Percentiles rank a stretch among this genome's conserved stretches.
Evolutionary conservation across 768 basidiomycete genomes (phyloP).

Genomic region (Kwoniella mangroviensis): DNA sequence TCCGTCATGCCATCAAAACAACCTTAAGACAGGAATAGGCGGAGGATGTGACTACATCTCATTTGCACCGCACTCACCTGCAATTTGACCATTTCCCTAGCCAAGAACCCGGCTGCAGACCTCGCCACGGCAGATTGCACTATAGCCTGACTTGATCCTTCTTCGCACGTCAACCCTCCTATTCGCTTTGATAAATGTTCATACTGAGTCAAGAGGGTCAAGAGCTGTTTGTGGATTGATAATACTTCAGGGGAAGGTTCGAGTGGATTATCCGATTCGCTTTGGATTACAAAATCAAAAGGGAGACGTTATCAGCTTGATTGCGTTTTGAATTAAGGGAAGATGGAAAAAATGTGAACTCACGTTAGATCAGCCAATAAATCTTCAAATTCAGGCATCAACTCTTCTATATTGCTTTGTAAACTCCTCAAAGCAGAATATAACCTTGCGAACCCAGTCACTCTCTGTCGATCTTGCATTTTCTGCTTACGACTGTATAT

Average conservation of each 20-base stretch:
- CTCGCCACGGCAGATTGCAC: slow-evolving; percentile 80
- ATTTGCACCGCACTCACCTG: slow-evolving; percentile 60
- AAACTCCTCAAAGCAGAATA: slow-evolving; percentile 75
- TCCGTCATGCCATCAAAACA: no score
- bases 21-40: neutral
- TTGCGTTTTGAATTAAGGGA: neutral
- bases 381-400: slow-evolving; percentile 86
- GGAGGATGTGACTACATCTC: neutral
- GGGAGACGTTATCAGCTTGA: slow-evolving; percentile 1
- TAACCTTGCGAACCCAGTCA: slow-evolving; percentile 70
- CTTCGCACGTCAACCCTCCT: slow-evolving; percentile 68
- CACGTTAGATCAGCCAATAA: slow-evolving; percentile 73
- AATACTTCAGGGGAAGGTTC: slow-evolving; percentile 44
- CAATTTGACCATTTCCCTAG: slow-evolving; percentile 86
- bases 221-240: slow-evolving; percentile 74
- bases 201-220: slow-evolving; percentile 85
- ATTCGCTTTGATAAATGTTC: slow-evolving; percentile 87
- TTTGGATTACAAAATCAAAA: neutral
- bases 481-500: slow-evolving; percentile 76
- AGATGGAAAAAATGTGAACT: slow-evolving; percentile 23
- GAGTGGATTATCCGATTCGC: slow-evolving; percentile 58
- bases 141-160: slow-evolving; percentile 75
- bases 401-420: slow-evolving; percentile 87
- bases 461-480: slow-evolving; percentile 66
- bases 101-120: slow-evolving; percentile 77